phyloP scores from a whole-genome alignment of 1,284 basidiomycete species.

The Veloporphyrellus conicus region DNA sequence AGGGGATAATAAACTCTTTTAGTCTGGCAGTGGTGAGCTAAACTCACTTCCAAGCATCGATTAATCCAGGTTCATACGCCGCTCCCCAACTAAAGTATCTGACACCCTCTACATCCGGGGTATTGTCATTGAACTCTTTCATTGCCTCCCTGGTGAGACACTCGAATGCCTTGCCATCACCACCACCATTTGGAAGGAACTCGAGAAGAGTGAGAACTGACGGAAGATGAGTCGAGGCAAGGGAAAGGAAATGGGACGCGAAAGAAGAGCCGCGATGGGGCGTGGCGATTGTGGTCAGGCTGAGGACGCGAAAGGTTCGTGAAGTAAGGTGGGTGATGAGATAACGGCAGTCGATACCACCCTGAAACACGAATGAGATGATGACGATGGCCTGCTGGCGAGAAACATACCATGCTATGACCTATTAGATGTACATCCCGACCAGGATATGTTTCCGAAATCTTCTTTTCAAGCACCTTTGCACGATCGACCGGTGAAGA shows the following conservation, averaged over 20 bases:
- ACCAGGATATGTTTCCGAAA: slow-evolving; percentile 76
- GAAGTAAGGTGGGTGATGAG: slow-evolving; percentile 69
- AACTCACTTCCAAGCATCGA: slow-evolving; percentile 80
- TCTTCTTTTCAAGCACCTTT: slow-evolving; percentile 76
- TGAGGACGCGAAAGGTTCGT: slow-evolving; percentile 67
- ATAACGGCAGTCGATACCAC: slow-evolving; percentile 90
- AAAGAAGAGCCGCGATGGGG: slow-evolving; percentile 93
- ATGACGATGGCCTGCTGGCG: neutral
- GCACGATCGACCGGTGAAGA: slow-evolving; percentile 84
- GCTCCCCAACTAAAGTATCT: slow-evolving; percentile 94
- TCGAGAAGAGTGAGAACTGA: slow-evolving; percentile 68
- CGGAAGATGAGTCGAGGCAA: slow-evolving; percentile 67
- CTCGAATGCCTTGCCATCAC: slow-evolving; percentile 88
- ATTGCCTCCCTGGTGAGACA: slow-evolving; percentile 83
- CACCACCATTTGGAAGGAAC: slow-evolving; percentile 73
- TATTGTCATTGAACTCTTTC: slow-evolving; percentile 82
- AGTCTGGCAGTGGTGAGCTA: neutral
- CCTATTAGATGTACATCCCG: slow-evolving; percentile 80
- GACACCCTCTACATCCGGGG: slow-evolving; percentile 72
- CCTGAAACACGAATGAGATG: slow-evolving; percentile 43
- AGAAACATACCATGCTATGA: slow-evolving; percentile 77
- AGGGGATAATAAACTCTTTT: neutral
- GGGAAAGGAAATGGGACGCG: slow-evolving; percentile 85
- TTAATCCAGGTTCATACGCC: slow-evolving; percentile 77
- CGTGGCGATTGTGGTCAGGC: slow-evolving; percentile 88